Percentiles rank a stretch among this genome's conserved stretches.
These are phyloP conservation scores for Neurospora sublineolata DNA, from an alignment of 495 filamentous ascomycete species.

Conservation along the genomic window DNA sequence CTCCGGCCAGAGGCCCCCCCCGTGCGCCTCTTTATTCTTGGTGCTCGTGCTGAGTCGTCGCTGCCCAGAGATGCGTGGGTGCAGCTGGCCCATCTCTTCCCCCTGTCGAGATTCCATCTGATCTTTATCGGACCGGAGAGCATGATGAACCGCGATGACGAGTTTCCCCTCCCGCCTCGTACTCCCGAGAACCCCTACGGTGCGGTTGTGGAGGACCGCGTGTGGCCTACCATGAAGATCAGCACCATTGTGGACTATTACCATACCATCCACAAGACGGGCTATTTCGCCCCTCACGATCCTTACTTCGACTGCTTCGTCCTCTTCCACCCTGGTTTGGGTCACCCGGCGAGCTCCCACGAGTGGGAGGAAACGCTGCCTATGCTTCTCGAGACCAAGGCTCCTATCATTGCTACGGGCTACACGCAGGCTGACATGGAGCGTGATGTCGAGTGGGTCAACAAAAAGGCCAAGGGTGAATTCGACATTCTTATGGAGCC, in stretches of 20 bases:
- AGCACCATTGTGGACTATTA: conserved; percentile 96
- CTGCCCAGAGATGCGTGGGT: conserved; percentile 89
- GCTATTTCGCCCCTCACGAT: conserved; percentile 84
- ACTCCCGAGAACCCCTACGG: conserved; percentile 83
- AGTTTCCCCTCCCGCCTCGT: conserved; percentile 80
- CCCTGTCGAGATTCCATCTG: conserved; percentile 63
- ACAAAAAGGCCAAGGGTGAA: conserved; percentile 71
- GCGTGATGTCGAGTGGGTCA: conserved; percentile 79
- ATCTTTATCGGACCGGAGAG: conserved; percentile 94
- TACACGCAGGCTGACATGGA: conserved; percentile 94
- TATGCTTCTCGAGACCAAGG: conserved; percentile 83
- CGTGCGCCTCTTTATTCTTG: conserved; percentile 84
- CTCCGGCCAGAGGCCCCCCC: conserved; percentile 75
- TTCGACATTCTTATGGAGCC: conserved; percentile 87
- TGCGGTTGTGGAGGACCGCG: conserved; percentile 76
- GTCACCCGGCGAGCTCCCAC: conserved; percentile 81
- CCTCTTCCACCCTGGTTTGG: conserved; percentile 90
- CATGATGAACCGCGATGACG: conserved; percentile 79
- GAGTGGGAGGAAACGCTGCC: conserved; percentile 91
- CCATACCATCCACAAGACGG: conserved; percentile 85
- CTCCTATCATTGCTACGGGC: conserved; percentile 83
- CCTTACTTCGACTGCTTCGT: conserved; percentile 96
- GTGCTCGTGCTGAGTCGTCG: conserved; percentile 90
- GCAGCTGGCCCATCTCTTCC: conserved; percentile 85
- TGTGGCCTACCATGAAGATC: conserved; percentile 81